These are phyloP conservation scores for Phytomonas sp. DNA, from an alignment of 208 protist species.

Conservation along the genomic window DNA sequence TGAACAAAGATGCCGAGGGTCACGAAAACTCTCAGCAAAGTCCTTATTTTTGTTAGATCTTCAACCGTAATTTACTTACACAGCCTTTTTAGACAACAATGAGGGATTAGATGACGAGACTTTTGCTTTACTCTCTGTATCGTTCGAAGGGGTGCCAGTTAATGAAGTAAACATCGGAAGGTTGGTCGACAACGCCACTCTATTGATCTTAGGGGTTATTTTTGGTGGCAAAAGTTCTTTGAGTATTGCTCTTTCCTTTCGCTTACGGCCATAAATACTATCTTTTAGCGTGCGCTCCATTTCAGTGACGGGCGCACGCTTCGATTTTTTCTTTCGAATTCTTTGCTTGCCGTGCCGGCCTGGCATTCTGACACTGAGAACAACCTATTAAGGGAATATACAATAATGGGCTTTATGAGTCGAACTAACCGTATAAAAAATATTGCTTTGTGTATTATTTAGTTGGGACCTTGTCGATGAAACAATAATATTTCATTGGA, in stretches of 20 bases:
- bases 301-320: slow-evolving; percentile 59
- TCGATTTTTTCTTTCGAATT: slow-evolving; percentile 85
- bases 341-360: slow-evolving; percentile 84
- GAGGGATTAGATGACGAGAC: background rate
- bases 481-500: background rate
- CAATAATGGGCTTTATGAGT: slow-evolving; percentile 6
- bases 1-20: background rate
- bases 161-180: slow-evolving; percentile 77
- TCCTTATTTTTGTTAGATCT: background rate
- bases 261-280: slow-evolving; percentile 79
- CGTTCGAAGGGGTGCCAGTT: background rate
- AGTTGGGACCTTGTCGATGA: background rate
- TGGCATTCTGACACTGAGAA: slow-evolving; percentile 40
- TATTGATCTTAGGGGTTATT: slow-evolving; percentile 49
- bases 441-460: background rate
- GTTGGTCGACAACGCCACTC: slow-evolving; percentile 32
- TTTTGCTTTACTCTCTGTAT: background rate
- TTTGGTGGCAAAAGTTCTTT: slow-evolving; percentile 70
- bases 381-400: background rate
- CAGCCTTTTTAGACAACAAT: background rate
- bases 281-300: slow-evolving; percentile 86
- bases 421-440: slow-evolving; percentile 1
- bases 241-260: slow-evolving; percentile 75
- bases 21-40: background rate
- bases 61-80: background rate